A percentile compares a stretch with the other conserved stretches of the same genome.
Evolutionary conservation across 768 basidiomycete species (phyloP).

Genomic region (Naganishia randhawae): DNA sequence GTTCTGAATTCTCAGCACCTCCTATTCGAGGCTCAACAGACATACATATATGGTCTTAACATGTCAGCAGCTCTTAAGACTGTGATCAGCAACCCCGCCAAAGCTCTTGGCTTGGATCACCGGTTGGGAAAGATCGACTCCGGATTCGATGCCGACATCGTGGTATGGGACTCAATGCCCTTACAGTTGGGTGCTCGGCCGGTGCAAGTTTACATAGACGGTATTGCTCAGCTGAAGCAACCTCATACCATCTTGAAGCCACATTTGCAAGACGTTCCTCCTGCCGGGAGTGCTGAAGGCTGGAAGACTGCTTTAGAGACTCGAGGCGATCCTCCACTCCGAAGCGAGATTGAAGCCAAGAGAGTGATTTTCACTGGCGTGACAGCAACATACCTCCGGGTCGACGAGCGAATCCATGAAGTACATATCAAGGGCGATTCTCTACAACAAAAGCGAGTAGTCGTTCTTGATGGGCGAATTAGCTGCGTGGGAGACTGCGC

Average conservation of each 20-base stretch:
- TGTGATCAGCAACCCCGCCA: slow-evolving; percentile 69
- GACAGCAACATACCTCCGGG: slow-evolving; percentile 53
- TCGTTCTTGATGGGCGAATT: slow-evolving; percentile 59
- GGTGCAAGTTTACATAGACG: slow-evolving; percentile 78
- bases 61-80: slow-evolving; percentile 63
- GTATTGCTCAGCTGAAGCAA: slow-evolving; percentile 61
- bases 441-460: slow-evolving; percentile 50
- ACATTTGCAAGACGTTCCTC: slow-evolving; percentile 59
- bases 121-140: slow-evolving; percentile 68
- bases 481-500: slow-evolving; percentile 54
- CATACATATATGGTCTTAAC: slow-evolving; percentile 67
- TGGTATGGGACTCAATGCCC: slow-evolving; percentile 64
- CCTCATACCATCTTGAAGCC: slow-evolving; percentile 58
- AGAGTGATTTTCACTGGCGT: slow-evolving; percentile 67
- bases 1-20: slow-evolving; percentile 57
- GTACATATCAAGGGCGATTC: neutral
- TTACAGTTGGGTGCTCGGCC: slow-evolving; percentile 73
- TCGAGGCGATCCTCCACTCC: slow-evolving; percentile 72
- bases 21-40: slow-evolving; percentile 67
- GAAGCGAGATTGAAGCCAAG: slow-evolving; percentile 51
- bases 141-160: slow-evolving; percentile 73
- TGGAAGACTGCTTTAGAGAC: slow-evolving; percentile 64
- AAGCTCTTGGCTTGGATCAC: slow-evolving; percentile 67
- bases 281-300: slow-evolving; percentile 61
- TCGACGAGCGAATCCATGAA: slow-evolving; percentile 44